These are phyloP conservation scores for Boechera divaricarpa DNA, from an alignment of 345 rosid species.

Conservation along the genomic window DNA sequence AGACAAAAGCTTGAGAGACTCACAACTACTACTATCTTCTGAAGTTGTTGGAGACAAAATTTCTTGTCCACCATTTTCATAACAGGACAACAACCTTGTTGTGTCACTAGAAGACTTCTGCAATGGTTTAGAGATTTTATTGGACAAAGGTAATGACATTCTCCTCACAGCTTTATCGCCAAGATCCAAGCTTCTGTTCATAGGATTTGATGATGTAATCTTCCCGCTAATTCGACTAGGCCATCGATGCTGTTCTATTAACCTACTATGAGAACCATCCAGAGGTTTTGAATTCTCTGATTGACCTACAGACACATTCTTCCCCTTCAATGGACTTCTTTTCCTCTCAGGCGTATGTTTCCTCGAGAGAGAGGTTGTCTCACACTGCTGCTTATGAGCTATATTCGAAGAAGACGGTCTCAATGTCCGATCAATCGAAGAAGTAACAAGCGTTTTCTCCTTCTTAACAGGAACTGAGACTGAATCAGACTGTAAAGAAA, in stretches of 20 bases:
- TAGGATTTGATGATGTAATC: slow-evolving; percentile 48
- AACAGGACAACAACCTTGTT: slow-evolving; percentile 48
- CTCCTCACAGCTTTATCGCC: slow-evolving; percentile 57
- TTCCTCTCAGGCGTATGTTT: slow-evolving; percentile 82
- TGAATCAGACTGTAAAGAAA: slow-evolving; percentile 89
- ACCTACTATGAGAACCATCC: slow-evolving; percentile 59
- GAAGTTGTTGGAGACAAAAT: slow-evolving; percentile 45
- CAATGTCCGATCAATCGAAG: slow-evolving; percentile 64
- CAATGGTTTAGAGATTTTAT: slow-evolving; percentile 49
- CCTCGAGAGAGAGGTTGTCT: slow-evolving; percentile 50
- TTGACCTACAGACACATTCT: slow-evolving; percentile 60
- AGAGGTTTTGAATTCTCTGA: slow-evolving; percentile 87
- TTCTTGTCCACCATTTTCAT: slow-evolving; percentile 50
- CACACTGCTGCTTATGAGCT: slow-evolving; percentile 59
- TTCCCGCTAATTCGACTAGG: slow-evolving; percentile 73
- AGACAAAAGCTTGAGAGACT: slow-evolving; percentile 51
- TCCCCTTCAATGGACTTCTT: slow-evolving; percentile 79
- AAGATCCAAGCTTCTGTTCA: slow-evolving; percentile 62
- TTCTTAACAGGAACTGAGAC: slow-evolving; percentile 81
- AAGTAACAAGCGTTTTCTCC: slow-evolving; percentile 69
- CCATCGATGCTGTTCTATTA: slow-evolving; percentile 88
- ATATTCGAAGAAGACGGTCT: slow-evolving; percentile 85
- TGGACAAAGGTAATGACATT: slow-evolving; percentile 45
- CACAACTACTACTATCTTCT: slow-evolving; percentile 51
- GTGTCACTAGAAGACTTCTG: slow-evolving; percentile 65